Base-by-base conservation (phyloP, 1,139 yeast genomes). In the Sugiyamaella japonica region DNA sequence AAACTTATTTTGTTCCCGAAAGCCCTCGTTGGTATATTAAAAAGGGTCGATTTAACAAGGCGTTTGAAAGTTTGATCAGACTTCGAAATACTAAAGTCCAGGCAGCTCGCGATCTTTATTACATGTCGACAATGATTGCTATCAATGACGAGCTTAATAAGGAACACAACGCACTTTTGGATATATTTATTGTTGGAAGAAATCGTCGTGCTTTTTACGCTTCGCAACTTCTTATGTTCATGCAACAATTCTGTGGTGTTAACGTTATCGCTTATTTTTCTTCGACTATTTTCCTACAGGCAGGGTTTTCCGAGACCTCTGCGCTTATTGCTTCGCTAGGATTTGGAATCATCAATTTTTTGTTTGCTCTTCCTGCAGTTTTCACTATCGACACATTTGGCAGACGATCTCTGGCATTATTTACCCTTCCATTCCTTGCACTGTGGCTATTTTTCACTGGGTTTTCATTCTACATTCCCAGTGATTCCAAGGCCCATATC, bases 191-290 rank as follows among this genome's bases (percentile, higher is more conserved):
- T 10, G 76, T 86, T 50, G 81, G 93, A 70, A 82, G 96, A 76
- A 87, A 88, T 72, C 80, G 96, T 72, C 85, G 89, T 65, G 96
- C 93, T 55, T 82, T 89, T 9, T 64, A 85, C 56, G 96, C 89
- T 54, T 83, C 96, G 2, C 86, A 86, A 80, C 78, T 88, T 59
- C 88, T 84, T 59, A 89, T 89, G 84, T 86, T 88, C 68, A 86
- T 86, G 89, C 96, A 89, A 74, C 96, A 89, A 70, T 86, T 89
- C 75, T 89, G 96, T 73, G 96, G 96, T 66, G 84, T 89, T 67
- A 89, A 89, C 66, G 95, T 88, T 53, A 88, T 89, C 72, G 95
- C 96, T 16, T 67, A 66, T 54, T 67, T 61, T 56, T 83, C 89
- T 0, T 83, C 90, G 0, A 77, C 86, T 10, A 88, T 89, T 59